phyloP scores from a whole-genome alignment of 495 filamentous ascomycete species.

The Tetracladium setigerum region DNA sequence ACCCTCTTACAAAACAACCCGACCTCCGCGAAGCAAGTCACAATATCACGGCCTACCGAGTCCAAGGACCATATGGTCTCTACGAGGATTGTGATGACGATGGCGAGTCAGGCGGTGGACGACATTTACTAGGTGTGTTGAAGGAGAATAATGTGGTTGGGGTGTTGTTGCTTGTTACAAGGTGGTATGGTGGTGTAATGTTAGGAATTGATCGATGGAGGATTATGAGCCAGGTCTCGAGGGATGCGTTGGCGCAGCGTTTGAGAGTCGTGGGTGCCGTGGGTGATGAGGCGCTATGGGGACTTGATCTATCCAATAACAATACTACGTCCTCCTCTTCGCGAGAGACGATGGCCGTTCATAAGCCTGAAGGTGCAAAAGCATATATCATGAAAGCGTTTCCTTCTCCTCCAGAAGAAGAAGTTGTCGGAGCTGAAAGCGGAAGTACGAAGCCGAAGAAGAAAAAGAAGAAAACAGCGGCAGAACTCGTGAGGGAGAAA shows the following conservation, averaged over 20 bases:
- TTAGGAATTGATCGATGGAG: constrained; percentile 75
- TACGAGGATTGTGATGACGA: constrained; percentile 88
- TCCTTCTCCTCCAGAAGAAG: constrained; percentile 25
- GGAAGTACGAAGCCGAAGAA: constrained; percentile 24
- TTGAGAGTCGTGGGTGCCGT: constrained; percentile 33
- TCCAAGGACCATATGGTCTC: constrained; percentile 26
- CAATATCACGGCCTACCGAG: constrained; percentile 47
- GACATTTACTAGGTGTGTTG: constrained; percentile 70
- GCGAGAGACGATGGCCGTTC: constrained; percentile 46
- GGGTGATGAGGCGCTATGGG: constrained; percentile 59
- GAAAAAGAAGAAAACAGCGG: constrained; percentile 34
- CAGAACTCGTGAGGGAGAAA: constrained; percentile 43
- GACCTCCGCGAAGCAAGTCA: constrained; percentile 38
- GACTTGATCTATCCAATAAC: constrained; percentile 52
- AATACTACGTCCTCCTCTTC: constrained; percentile 24
- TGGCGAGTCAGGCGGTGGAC: constrained; percentile 82
- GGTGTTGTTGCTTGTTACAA: constrained; percentile 78
- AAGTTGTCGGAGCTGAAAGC: constrained; percentile 1
- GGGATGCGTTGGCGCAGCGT: constrained; percentile 37
- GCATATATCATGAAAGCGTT: constrained; percentile 56
- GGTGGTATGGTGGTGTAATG: constrained; percentile 88
- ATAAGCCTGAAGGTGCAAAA: constrained; percentile 55
- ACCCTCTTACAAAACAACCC: constrained; percentile 32
- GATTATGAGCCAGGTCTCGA: constrained; percentile 42
- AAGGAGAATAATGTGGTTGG: constrained; percentile 72